Evolutionary conservation across 345 rosid species (phyloP).

Genomic region (Gossypium sturtianum): DNA sequence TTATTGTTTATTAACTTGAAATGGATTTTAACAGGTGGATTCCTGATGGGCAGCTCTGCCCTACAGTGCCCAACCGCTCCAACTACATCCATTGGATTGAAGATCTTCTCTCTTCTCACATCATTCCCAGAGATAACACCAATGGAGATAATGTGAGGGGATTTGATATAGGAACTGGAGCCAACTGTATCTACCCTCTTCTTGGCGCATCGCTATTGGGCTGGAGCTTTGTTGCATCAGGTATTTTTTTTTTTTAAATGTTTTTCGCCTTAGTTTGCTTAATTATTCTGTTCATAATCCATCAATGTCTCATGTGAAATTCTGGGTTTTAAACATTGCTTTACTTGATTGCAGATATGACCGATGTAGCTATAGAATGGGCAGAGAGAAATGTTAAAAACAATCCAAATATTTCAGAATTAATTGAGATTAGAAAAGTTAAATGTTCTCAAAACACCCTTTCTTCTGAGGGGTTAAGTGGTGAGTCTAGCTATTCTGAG

Average conservation of each 20-base stretch:
- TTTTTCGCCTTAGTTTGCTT: not conserved
- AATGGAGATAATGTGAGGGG: constrained; percentile 48
- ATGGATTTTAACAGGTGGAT: constrained; percentile 62
- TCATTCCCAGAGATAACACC: constrained; percentile 32
- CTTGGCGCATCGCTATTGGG: constrained; percentile 80
- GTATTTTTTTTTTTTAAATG: constrained; percentile 16
- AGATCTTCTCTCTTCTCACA: constrained; percentile 66
- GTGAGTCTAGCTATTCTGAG: constrained; percentile 14
- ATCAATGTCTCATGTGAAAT: not conserved
- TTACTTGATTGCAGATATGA: constrained; percentile 53
- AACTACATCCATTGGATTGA: constrained; percentile 93
- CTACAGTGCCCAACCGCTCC: constrained; percentile 86
- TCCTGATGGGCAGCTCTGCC: constrained; percentile 95
- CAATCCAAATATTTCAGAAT: constrained; percentile 60
- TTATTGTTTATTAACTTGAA: not conserved
- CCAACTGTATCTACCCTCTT: constrained; percentile 91
- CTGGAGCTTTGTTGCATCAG: constrained; percentile 83
- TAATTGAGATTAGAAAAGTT: constrained; percentile 69
- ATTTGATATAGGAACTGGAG: constrained; percentile 93
- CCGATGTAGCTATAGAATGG: constrained; percentile 84
- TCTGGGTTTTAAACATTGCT: constrained; percentile 10
- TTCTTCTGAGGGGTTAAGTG: constrained; percentile 18
- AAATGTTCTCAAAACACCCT: constrained; percentile 10
- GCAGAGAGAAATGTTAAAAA: constrained; percentile 68
- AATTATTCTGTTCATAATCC: not conserved